A percentile compares a stretch with the other conserved stretches of the same genome.
Conservation (phyloP, 176 grass and related monocot genomes). For the Themeda triandra region DNA sequence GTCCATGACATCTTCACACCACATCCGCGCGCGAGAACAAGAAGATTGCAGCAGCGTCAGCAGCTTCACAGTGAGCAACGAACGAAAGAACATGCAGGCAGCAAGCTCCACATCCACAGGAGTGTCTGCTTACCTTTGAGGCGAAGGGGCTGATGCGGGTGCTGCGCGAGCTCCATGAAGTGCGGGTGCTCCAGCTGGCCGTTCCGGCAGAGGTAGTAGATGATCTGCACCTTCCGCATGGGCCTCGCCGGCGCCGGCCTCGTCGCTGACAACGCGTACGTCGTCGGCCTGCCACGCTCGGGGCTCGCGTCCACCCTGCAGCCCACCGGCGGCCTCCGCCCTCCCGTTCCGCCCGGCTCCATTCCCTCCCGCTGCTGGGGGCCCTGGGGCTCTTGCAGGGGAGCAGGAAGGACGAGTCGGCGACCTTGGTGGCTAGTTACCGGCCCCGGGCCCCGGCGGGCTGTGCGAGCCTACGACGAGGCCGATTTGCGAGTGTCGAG, state of each 20-base stretch:
- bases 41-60: not conserved
- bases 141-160: constrained; percentile 74
- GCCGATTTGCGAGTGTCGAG: not conserved
- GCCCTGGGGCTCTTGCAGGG: no score
- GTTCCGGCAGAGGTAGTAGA: constrained; percentile 96
- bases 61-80: not conserved
- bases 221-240: constrained; percentile 74
- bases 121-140: constrained; percentile 55
- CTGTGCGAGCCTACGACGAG: not conserved
- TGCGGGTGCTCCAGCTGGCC: constrained; percentile 97
- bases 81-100: not conserved
- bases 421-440: no score
- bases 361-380: not conserved
- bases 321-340: constrained; percentile 43
- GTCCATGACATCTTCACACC: constrained; percentile 64
- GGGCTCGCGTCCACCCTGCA: constrained; percentile 68
- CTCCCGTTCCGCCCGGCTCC: constrained; percentile 37
- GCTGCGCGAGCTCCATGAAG: constrained; percentile 89
- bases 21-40: not conserved
- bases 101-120: not conserved
- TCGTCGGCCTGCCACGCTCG: constrained; percentile 44
- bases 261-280: constrained; percentile 42
- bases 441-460: not conserved
- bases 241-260: constrained; percentile 48
- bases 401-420: not conserved